Base-by-base conservation (phyloP, 257 asterid species). In the Striga asiatica region DNA sequence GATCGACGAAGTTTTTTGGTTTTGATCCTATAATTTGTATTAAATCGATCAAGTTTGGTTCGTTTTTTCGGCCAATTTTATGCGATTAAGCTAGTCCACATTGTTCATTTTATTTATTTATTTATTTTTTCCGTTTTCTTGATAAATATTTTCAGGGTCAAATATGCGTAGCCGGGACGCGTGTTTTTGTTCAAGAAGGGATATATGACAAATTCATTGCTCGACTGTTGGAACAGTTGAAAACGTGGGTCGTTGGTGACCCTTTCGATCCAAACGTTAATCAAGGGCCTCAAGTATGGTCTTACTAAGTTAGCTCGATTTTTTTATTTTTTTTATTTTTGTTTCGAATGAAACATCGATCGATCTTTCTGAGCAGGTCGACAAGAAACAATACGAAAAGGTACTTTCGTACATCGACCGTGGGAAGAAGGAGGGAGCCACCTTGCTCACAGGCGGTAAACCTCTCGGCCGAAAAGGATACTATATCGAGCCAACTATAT, bases 261-360 rank as follows among this genome's bases (percentile, higher is more conserved):
- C 91, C 95, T 29, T 80, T 86, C 23, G 79, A 86, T 67, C 81
- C 82, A 20, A 75, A 70, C 39, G 74, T 67, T 20, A 74, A 64
- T 39, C 88, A 82, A 48, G 95, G 95, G 19, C 94, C 95, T 31
- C 95, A 82, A 18, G 95, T 76, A 74, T n/a, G 34, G 5, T 32
- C 22, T 16, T 46, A 27, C 8, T 13, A 32, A 35, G n/a, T n/a
- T n/a, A n/a, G n/a, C n/a, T n/a, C n/a, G n/a, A n/a, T n/a, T n/a
- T n/a, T 13, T n/a, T 39, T 2, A n/a, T 12, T 34, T 4, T 5
- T 5, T 12, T 4, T 4, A 8, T 39, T 12, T 16, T n/a, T 7
- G 14, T 35, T 27, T 21, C n/a, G 21, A 31, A 28, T 16, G 41
- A 5, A 2, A 27, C 5, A 8, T 11, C 2, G 27, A 46, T 46